phyloP scores from a whole-genome alignment of 805 yeast species.

The Millerozyma miso region DNA sequence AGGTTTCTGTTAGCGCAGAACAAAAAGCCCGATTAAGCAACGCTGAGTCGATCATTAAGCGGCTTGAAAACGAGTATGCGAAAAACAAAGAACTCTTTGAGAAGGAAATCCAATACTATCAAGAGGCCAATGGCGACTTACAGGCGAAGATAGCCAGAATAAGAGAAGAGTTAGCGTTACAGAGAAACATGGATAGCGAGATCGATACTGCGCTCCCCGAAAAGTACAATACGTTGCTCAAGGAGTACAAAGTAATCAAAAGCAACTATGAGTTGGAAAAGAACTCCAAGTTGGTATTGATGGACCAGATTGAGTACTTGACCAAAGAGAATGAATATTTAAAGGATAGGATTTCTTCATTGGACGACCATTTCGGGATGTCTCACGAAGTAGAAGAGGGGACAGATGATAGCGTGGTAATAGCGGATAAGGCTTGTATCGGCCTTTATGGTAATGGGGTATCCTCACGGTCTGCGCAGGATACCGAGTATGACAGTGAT shows the following conservation, averaged over 20 bases:
- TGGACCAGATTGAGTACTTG: constrained; percentile 51
- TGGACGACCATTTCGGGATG: constrained; percentile 6
- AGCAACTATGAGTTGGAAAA: constrained; percentile 51
- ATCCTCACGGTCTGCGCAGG: constrained; percentile 11
- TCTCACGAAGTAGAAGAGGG: constrained; percentile 7
- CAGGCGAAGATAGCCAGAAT: constrained; percentile 21
- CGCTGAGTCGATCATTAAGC: constrained; percentile 25
- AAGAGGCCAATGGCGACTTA: constrained; percentile 29
- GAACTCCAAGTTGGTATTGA: constrained; percentile 47
- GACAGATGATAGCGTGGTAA: constrained; percentile 9
- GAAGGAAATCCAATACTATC: constrained; percentile 28
- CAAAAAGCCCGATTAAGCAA: constrained; percentile 20
- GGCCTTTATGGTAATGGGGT: constrained; percentile 13
- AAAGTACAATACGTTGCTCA: constrained; percentile 26
- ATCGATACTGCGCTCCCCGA: constrained; percentile 13
- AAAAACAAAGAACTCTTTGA: constrained; percentile 24
- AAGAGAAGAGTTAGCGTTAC: constrained; percentile 13
- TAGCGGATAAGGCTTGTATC: neutral
- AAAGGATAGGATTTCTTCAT: constrained; percentile 1
- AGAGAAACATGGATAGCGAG: constrained; percentile 8
- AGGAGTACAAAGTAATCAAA: constrained; percentile 38
- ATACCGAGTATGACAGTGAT: constrained; percentile 10
- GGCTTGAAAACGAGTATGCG: constrained; percentile 24
- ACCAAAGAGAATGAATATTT: constrained; percentile 28
- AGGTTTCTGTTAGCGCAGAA: constrained; percentile 21